Percentiles rank a stretch among this genome's conserved stretches.
These are phyloP conservation scores for Xylaria scruposa DNA, from an alignment of 495 filamentous ascomycete genomes.

Conservation along the genomic window DNA sequence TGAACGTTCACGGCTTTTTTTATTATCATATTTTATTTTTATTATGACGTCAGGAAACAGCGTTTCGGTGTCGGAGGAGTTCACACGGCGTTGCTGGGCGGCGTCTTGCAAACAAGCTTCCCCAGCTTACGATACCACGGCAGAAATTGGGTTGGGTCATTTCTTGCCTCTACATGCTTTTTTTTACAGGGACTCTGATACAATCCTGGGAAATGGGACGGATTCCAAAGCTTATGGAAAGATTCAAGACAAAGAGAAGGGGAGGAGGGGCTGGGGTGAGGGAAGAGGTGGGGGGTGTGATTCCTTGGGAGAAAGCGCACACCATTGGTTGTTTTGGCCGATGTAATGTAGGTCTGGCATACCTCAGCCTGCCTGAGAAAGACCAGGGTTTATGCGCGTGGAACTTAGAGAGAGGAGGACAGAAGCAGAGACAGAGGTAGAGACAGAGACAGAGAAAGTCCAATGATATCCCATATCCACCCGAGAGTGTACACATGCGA, in stretches of 20 bases:
- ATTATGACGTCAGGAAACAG: conserved; percentile 18
- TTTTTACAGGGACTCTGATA: conserved; percentile 18
- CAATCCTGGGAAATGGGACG: neutral
- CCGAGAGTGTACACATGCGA: neutral
- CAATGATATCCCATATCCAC: conserved; percentile 23
- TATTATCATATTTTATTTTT: neutral
- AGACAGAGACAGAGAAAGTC: conserved; percentile 8
- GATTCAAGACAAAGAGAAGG: neutral
- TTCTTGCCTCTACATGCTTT: conserved; percentile 5
- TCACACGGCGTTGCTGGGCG: conserved; percentile 44
- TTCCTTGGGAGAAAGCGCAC: neutral
- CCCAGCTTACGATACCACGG: conserved; percentile 24
- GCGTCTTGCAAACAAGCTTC: conserved; percentile 36
- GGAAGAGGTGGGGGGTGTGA: neutral
- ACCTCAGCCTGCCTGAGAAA: conserved; percentile 9
- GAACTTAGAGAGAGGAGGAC: neutral
- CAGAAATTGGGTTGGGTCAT: neutral
- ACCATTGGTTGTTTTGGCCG: conserved; percentile 19
- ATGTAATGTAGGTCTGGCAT: neutral
- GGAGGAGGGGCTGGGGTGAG: neutral
- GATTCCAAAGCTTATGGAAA: neutral
- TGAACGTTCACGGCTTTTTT: conserved; percentile 25
- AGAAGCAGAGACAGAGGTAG: neutral
- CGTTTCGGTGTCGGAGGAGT: conserved; percentile 37
- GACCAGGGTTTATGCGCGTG: conserved; percentile 6